Conservation (phyloP, 106 monocot species). For the Apostasia ramifera region DNA sequence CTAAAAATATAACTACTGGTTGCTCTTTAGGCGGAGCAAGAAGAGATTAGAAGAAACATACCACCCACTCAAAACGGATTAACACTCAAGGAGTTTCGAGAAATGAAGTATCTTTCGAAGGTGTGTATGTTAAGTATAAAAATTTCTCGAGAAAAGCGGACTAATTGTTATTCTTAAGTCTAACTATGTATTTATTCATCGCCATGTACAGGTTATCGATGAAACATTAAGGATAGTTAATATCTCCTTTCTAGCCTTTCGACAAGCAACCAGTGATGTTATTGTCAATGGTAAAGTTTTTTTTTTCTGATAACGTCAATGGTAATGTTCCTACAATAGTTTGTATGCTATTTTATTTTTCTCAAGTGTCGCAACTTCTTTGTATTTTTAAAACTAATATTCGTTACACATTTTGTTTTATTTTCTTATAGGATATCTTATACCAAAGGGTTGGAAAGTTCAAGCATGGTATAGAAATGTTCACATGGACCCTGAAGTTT, state of each 20-base stretch:
- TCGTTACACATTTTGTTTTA: neutral
- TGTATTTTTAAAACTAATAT: neutral
- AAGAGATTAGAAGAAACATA: conserved; percentile 56
- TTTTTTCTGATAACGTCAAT: neutral
- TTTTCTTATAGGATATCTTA: conserved; percentile 50
- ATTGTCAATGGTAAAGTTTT: conserved; percentile 60
- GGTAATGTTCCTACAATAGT: neutral
- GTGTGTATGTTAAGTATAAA: conserved; percentile 13
- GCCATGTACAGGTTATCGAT: conserved; percentile 61
- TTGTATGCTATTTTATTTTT: neutral
- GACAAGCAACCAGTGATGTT: conserved; percentile 56
- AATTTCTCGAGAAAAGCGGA: too few relatives aligned
- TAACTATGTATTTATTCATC: neutral
- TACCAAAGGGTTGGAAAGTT: conserved; percentile 93
- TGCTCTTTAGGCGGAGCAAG: conserved; percentile 66
- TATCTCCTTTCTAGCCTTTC: conserved; percentile 80
- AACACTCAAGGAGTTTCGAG: conserved; percentile 53
- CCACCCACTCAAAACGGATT: conserved; percentile 52
- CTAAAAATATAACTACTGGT: neutral
- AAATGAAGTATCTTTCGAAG: conserved; percentile 93
- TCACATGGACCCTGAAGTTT: conserved; percentile 85
- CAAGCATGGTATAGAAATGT: conserved; percentile 80
- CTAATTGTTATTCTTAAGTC: neutral
- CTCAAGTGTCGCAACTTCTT: neutral
- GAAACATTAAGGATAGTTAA: conserved; percentile 77